Conservation (phyloP, 768 basidiomycete genomes). For the Clitopilus passeckerianus region DNA sequence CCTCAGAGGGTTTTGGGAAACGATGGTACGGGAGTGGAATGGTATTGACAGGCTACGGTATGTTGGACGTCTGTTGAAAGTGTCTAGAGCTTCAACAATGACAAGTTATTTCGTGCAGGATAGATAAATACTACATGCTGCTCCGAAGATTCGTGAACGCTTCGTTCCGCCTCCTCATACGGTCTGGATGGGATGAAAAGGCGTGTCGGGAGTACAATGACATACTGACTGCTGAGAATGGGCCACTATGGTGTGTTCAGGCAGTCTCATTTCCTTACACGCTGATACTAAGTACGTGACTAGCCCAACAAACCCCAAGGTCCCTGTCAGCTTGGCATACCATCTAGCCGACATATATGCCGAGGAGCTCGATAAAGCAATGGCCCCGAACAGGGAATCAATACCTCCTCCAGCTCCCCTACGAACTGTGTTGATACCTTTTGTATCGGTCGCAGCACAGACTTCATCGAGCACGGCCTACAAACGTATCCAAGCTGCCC, state of each 20-base stretch:
- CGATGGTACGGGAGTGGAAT: conserved; percentile 88
- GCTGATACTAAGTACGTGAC: neutral
- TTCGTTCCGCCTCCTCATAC: conserved; percentile 74
- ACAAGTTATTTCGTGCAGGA: conserved; percentile 36
- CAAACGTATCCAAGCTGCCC: conserved; percentile 62
- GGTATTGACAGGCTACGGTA: conserved; percentile 89
- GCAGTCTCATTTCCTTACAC: neutral
- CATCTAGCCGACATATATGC: conserved; percentile 89
- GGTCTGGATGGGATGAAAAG: conserved; percentile 59
- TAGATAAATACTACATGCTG: conserved; percentile 98
- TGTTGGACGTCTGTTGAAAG: conserved; percentile 11
- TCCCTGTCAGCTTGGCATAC: conserved; percentile 75
- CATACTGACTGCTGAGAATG: conserved; percentile 62
- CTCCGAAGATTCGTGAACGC: conserved; percentile 85
- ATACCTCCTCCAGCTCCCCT: conserved; percentile 34
- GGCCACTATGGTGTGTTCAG: conserved; percentile 72
- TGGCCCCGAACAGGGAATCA: conserved; percentile 35
- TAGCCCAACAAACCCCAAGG: conserved; percentile 66
- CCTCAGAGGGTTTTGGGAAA: conserved; percentile 87
- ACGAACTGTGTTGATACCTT: conserved; percentile 54
- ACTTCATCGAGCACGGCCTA: conserved; percentile 63
- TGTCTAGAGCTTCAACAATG: conserved; percentile 4
- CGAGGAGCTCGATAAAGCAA: conserved; percentile 78
- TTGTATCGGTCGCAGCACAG: conserved; percentile 65
- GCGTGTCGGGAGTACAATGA: conserved; percentile 58